Evolutionary conservation across 2,329 filamentous ascomycete species (phyloP), one percentile per base, ranked within the genome.

Genomic region (Rachicladosporium sp.): DNA sequence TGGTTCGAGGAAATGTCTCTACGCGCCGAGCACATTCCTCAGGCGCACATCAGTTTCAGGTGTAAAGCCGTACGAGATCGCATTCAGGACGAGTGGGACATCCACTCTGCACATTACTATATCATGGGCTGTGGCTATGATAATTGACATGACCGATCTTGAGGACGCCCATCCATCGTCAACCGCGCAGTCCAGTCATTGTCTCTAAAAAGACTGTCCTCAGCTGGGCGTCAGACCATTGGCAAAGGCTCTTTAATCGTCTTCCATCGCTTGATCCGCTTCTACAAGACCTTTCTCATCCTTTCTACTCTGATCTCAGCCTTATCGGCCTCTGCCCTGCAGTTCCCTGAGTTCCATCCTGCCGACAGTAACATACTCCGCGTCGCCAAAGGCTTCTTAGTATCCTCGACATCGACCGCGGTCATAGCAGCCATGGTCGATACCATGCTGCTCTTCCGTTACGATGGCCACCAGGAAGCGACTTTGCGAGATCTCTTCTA

Each of bases 271-370:
- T 19, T 35, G 10, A 13, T 13, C 33, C 12, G 21, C n/a, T 35
- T 35, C 33, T 35, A 35, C 33, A 35, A 35, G 12, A 35, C 33
- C n/a, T 35, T 35, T 19, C 13, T 19, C 10, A 19, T 35, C n/a
- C 33, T 35, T 11, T 11, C n/a, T 8, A 19, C 33, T 10, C 33
- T 35, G 12, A 35, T 35, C 13, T 13, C 33, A 35, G 33, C 33
- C 4, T 19, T 35, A 19, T 35, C 33, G 5, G 33, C 33, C 5
- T 27, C 23, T 27, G 23, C 23, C 7, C 23, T 27, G 6, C 23
- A 27, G 7, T 27, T 27, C 7, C 23, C 23, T 8, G 23, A 32
- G 10, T 32, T 32, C 31, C 31, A 32, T 15, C 31, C 31, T 11
- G 9, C 31, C n/a, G 13, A 15, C 31, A 32, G n/a, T 15, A 32